These are phyloP conservation scores for Nakazawaea laoshanensis DNA, from an alignment of 805 yeast species.

Conservation along the genomic window DNA sequence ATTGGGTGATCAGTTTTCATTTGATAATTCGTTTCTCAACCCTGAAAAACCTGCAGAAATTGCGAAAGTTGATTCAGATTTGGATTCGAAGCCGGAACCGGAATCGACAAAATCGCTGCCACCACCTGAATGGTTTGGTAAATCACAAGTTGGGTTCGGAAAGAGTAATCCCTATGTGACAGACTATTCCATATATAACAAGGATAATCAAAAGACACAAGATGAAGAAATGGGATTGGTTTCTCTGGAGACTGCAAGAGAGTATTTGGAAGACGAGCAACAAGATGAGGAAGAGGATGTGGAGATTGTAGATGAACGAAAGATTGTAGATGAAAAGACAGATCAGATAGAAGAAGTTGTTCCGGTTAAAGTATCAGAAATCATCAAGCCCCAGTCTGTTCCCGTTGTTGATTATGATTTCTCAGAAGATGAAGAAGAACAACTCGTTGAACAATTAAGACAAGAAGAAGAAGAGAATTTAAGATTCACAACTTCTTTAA, in stretches of 20 bases:
- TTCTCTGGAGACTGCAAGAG: conserved; percentile 41
- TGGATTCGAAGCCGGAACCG: too few relatives aligned
- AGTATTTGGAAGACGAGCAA: conserved; percentile 16
- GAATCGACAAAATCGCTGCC: conserved; percentile 9
- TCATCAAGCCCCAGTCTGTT: conserved; percentile 6
- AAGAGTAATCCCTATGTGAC: conserved; percentile 11
- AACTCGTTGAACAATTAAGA: conserved; percentile 49
- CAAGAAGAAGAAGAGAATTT: conserved; percentile 71
- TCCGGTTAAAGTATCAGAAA: not conserved
- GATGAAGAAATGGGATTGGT: conserved; percentile 42
- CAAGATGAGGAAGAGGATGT: conserved; percentile 17
- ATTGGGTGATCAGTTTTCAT: too few relatives aligned
- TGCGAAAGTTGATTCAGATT: too few relatives aligned
- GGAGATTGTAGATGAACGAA: conserved; percentile 22
- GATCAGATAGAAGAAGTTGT: conserved; percentile 13
- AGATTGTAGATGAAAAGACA: conserved; percentile 9
- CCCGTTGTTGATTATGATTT: conserved; percentile 46
- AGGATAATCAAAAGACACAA: conserved; percentile 15
- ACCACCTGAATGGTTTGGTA: conserved; percentile 27
- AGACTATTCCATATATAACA: conserved; percentile 9
- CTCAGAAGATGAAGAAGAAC: conserved; percentile 71
- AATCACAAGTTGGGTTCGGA: conserved; percentile 10
- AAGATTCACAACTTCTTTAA: conserved; percentile 39
- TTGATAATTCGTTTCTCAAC: too few relatives aligned
- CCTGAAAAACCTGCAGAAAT: conserved; percentile 2